These are phyloP conservation scores for Trametes polyzona DNA, from an alignment of 1,284 basidiomycete species.

Conservation along the genomic window DNA sequence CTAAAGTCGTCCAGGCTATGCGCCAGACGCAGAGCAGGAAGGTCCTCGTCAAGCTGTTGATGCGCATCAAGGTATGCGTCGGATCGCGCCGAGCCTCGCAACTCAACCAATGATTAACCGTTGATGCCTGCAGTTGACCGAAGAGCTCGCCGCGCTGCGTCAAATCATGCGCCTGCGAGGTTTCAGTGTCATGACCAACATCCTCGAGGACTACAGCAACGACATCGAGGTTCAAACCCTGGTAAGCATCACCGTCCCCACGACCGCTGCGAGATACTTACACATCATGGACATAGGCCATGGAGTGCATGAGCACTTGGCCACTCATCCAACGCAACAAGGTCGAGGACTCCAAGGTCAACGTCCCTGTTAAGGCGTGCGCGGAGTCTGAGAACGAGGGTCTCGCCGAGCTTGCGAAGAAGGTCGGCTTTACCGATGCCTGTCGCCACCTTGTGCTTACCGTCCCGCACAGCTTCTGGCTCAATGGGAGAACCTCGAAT, in stretches of 20 bases:
- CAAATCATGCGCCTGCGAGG: slow-evolving; percentile 94
- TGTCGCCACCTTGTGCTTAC: neutral
- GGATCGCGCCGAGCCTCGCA: no score
- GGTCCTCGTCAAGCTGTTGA: slow-evolving; percentile 84
- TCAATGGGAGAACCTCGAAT: slow-evolving; percentile 76
- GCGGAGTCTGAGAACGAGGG: slow-evolving; percentile 58
- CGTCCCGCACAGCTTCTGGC: slow-evolving; percentile 58
- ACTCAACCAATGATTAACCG: no score
- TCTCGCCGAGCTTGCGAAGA: slow-evolving; percentile 59
- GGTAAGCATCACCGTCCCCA: slow-evolving; percentile 44
- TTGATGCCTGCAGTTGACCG: slow-evolving; percentile 71
- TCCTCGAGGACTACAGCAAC: slow-evolving; percentile 79
- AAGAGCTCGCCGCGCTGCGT: slow-evolving; percentile 78
- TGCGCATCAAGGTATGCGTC: slow-evolving; percentile 82
- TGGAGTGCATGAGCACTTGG: slow-evolving; percentile 82
- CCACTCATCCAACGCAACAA: slow-evolving; percentile 91
- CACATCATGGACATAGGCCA: slow-evolving; percentile 49
- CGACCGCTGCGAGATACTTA: neutral
- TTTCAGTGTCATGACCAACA: slow-evolving; percentile 89
- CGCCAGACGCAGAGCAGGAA: slow-evolving; percentile 87
- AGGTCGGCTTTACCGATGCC: slow-evolving; percentile 42
- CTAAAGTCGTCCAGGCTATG: slow-evolving; percentile 91
- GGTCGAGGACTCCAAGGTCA: slow-evolving; percentile 87
- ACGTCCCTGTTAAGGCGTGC: slow-evolving; percentile 64
- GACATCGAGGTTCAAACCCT: slow-evolving; percentile 76